Evolutionary conservation across 129 eudicot genomes (phyloP).

Genomic region (Artemisia tridentata): DNA sequence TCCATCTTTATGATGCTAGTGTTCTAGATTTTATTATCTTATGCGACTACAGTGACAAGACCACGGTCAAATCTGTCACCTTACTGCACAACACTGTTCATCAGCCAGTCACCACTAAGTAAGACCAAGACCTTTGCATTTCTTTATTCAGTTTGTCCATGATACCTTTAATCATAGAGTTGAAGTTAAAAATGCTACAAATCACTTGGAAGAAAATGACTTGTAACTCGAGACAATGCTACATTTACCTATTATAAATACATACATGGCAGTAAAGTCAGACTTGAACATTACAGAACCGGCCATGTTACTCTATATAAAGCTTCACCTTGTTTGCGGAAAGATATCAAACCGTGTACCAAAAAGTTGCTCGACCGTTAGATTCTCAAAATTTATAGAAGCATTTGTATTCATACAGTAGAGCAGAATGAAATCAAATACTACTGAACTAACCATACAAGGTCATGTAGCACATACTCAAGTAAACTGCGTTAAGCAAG

Average conservation of each 20-base stretch:
- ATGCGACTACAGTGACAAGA: constrained; percentile 10
- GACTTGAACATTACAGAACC: neutral
- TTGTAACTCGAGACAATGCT: too few relatives aligned
- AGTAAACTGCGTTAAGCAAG: constrained; percentile 1
- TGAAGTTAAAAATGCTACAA: neutral
- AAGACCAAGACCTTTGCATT: neutral
- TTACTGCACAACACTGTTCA: neutral
- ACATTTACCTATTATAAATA: neutral
- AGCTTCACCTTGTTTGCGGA: too few relatives aligned
- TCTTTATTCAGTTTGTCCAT: neutral
- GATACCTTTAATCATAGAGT: neutral
- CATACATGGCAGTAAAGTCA: neutral
- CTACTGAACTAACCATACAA: neutral
- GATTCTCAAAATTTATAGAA: too few relatives aligned
- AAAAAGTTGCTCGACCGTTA: too few relatives aligned
- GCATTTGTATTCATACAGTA: too few relatives aligned
- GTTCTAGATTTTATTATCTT: neutral
- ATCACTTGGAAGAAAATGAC: neutral
- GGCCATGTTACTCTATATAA: neutral
- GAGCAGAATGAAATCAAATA: neutral
- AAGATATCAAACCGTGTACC: too few relatives aligned
- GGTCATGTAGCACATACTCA: neutral
- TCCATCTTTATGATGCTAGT: neutral
- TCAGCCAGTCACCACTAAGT: neutral
- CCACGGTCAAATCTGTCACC: constrained; percentile 9